Base-by-base conservation (phyloP, 2,329 filamentous ascomycete species). In the Botrytis porri region DNA sequence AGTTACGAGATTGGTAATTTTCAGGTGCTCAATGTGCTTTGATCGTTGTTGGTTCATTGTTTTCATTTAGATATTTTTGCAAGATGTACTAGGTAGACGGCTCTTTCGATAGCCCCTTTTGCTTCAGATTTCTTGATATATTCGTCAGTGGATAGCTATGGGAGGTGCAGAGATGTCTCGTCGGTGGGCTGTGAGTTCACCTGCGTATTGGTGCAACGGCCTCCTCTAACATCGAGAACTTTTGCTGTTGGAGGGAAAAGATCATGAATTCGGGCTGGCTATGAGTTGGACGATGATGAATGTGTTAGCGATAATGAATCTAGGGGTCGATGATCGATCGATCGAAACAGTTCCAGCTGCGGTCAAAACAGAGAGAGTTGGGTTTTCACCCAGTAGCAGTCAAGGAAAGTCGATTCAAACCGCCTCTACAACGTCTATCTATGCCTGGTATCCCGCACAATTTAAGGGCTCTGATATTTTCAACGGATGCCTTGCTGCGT, bases 1-100 rank as follows among this genome's bases (percentile, higher is more conserved):
- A 29, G 51, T 32, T 57, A 1, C 16, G n/a, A 4, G n/a, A 29
- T 29, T 57, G 14, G 5, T 4, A 18, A 9, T 29, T 4, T 32
- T 57, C 14, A 57, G 6, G 14, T 57, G n/a, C 51, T 16, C 3
- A 18, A 18, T 5, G 14, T 57, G n/a, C 51, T 32, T 32, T 18
- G n/a, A 57, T 18, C 18, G 0, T 32, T 6, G 18, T 57, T 7
- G 48, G 7, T 29, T 29, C 14, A 2, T 32, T 3, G 6, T 57
- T 57, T 3, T 29, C 0, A 57, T 57, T 16, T 1, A 1, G n/a
- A 57, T 57, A 14, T 29, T 0, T 29, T 57, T 0, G 51, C 1
- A 29, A 57, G n/a, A 29, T 14, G 51, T 48, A 48, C 45, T 10
- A 10, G 3, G 20, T 29, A 29, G 14, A 57, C 12, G 16, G 6